Conservation (phyloP, 177 flowering plant species). For the Vitis hybrid region DNA sequence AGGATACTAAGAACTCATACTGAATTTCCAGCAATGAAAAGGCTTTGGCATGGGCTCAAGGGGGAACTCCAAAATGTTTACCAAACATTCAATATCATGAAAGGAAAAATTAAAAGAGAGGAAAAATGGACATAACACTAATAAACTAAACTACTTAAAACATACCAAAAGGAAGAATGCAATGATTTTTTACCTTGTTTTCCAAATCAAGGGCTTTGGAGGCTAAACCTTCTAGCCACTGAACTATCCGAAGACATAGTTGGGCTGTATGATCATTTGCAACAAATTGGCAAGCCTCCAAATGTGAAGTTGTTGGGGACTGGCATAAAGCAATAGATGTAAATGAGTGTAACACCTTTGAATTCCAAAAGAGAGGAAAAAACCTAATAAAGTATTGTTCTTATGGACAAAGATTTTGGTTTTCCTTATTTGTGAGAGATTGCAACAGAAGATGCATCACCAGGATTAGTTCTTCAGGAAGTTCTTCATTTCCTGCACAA, state of each 20-base stretch:
- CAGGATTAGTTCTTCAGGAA: slow-evolving; percentile 66
- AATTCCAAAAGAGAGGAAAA: not conserved
- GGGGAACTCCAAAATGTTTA: too few relatives aligned
- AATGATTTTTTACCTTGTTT: slow-evolving; percentile 53
- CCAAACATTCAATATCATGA: too few relatives aligned
- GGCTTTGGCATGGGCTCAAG: too few relatives aligned
- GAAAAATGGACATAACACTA: too few relatives aligned
- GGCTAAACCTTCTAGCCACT: slow-evolving; percentile 94
- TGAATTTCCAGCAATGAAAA: too few relatives aligned
- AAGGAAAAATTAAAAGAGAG: too few relatives aligned
- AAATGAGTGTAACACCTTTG: not conserved
- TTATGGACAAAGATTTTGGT: too few relatives aligned
- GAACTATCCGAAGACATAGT: slow-evolving; percentile 87
- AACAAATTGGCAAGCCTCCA: slow-evolving; percentile 90
- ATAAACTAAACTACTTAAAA: too few relatives aligned
- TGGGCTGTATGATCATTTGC: slow-evolving; percentile 78
- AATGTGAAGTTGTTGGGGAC: slow-evolving; percentile 88
- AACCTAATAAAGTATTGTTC: not conserved
- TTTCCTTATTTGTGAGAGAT: too few relatives aligned
- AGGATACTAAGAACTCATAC: too few relatives aligned
- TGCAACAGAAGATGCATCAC: slow-evolving; percentile 29
- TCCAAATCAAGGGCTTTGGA: slow-evolving; percentile 94
- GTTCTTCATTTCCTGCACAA: slow-evolving; percentile 78
- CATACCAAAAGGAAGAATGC: not conserved
- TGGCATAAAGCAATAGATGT: slow-evolving; percentile 26